phyloP scores from a whole-genome alignment of 2,329 filamentous ascomycete genomes.

The Cladobotryum protrusum region DNA sequence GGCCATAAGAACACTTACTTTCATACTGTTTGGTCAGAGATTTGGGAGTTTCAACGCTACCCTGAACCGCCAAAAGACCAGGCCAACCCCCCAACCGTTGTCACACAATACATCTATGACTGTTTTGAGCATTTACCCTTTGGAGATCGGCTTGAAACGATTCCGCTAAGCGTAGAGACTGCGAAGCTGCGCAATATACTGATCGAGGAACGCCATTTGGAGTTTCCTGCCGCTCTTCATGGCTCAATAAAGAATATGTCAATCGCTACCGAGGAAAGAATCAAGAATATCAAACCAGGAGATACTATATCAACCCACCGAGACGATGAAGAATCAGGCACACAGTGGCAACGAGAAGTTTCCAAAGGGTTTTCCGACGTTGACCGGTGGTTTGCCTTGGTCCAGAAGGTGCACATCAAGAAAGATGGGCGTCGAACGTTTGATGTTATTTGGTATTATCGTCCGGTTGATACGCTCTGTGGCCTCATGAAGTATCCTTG shows the following conservation, averaged over 20 bases:
- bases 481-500: constrained; percentile 61
- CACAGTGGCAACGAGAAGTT: constrained; percentile 49
- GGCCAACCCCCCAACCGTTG: constrained; percentile 45
- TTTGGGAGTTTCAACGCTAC: constrained; percentile 32
- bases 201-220: constrained; percentile 22
- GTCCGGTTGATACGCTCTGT: constrained; percentile 64
- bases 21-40: constrained; percentile 51
- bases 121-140: constrained; percentile 61
- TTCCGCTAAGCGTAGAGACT: constrained; percentile 23
- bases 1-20: constrained; percentile 19
- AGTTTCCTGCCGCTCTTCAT: constrained; percentile 20
- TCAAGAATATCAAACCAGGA: constrained; percentile 34
- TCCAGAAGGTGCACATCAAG: constrained; percentile 48
- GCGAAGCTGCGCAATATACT: constrained; percentile 24
- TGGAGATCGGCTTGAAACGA: constrained; percentile 40
- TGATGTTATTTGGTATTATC: constrained; percentile 69
- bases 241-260: constrained; percentile 17
- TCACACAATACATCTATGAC: constrained; percentile 62
- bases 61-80: constrained; percentile 7
- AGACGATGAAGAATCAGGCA: constrained; percentile 40
- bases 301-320: constrained; percentile 44
- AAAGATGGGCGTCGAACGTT: constrained; percentile 38
- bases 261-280: constrained; percentile 17
- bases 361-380: constrained; percentile 37
- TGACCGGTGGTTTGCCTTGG: constrained; percentile 63